Evolutionary conservation across 805 yeast genomes (phyloP), one percentile per base, ranked within the genome.

Genomic region (Metschnikowia borealis): DNA sequence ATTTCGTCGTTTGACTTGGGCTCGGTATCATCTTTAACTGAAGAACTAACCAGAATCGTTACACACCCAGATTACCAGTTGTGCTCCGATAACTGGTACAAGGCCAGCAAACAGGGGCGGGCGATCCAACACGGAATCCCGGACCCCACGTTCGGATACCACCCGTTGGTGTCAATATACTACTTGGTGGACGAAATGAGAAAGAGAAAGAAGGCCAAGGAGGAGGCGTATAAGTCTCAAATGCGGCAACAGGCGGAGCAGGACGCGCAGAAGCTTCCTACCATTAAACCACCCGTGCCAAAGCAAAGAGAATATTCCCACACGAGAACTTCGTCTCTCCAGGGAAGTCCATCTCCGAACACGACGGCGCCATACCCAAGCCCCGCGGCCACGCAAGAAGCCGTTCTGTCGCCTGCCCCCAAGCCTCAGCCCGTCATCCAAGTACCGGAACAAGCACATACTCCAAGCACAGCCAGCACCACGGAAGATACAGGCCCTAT

Each of bases 81-180:
- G 55, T 83, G 89, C 31, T 73, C 78, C 29, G 79, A 73, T 23
- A 78, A 79, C 51, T 88, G 95, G 95, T 73, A 77, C 58, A 71
- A 71, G 46, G 59, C 70, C 34, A 62, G 67, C n/a, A 69, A 68
- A 38, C 68, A 62, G 49, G 75, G 77, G 20, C 55, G 69, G 53
- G 63, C 65, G 15, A 61, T 76, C 17, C 48, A 32, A 13, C 78
- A 82, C 1, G 46, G 46, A 13, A 43, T 38, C 10, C 33, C 45
- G 1, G 94, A 89, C 66, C 97, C 98, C 14, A 87, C 96, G 0
- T 75, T 79, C 48, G 92, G 91, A 1, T 91, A 80, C 66, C 96
- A 91, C 68, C 98, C 99, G 0, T 74, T 91, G 55, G 70, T 92
- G 11, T 89, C 96, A 6, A 85, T 92, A 36, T 94, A 94, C 65